Evolutionary conservation across 805 yeast species (phyloP), one percentile per base, ranked within the genome.

Genomic region (Candida morakotiae): DNA sequence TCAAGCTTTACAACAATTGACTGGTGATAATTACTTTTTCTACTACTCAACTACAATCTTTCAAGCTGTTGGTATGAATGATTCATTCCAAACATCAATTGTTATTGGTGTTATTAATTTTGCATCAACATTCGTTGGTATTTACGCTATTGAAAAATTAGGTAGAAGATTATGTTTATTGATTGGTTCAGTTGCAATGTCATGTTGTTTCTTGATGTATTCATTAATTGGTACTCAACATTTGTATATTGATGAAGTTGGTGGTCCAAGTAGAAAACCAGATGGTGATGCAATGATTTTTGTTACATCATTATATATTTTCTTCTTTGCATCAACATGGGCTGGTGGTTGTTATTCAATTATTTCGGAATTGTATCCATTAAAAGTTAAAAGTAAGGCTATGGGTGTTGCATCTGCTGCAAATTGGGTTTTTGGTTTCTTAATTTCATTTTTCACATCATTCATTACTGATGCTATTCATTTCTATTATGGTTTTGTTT

Each of bases 331-430:
- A 4, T 69, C 77, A 19, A 77, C 87, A 13, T 34, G 37, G 37
- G 37, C 37, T 19, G 37, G 37, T 17, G 37, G 74, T 16, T 75
- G 78, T 3, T 81, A 77, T 53, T 70, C 87, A 3, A 64, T 75
- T 31, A 61, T 81, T 14, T 34, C 37, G 14, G 88, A 81, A 19
- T 23, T 34, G n/a, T 34, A 34, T n/a, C 37, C 37, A 19, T 34
- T 34, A 45, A 74, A 80, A 63, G 75, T 79, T 44, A 34, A 26
- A 21, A 5, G 13, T n/a, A 34, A 37, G 87, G 71, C 77, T 8
- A 78, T 81, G 79, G 75, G 82, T 16, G 67, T 77, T 47, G 81
- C 83, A 34, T 67, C 79, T 16, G 77, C 78, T 19, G 73, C 81
- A 34, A 78, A 79, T 57, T 80, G 86, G 86, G 40, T 77, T 38